Evolutionary conservation across 2,329 filamentous ascomycete species (phyloP), one percentile per base, ranked within the genome.

Genomic region (Exophiala lecanii-corni): DNA sequence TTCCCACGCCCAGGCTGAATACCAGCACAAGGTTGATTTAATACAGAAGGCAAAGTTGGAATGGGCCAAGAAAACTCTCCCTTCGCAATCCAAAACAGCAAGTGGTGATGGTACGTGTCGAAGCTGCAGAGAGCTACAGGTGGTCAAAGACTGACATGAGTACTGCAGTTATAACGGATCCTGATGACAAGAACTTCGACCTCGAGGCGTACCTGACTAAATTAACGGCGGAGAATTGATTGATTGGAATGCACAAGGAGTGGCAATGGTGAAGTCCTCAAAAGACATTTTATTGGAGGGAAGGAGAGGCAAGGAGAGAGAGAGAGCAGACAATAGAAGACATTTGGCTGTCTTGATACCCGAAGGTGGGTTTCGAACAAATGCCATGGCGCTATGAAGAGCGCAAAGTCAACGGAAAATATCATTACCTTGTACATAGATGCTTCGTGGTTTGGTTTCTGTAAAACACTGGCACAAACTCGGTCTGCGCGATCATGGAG

Each of bases 21-120:
- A 91, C 67, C 77, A 89, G 64, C 84, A 87, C 72, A 94, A 97
- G 78, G 79, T 89, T 71, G 79, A 82, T 59, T 76, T 97, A 75
- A 97, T 98, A 75, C 74, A 85, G 61, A 78, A 95, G 71, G 92
- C 92, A 56, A 96, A 94, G 81, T 80, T 82, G 47, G 89, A 92
- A 71, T 98, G 83, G 70, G 75, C 78, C 60, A 92, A 84, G 80
- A 86, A 84, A 76, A 83, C 79, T 61, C 56, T 67, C 51, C 76
- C 78, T 44, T 61, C 69, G 55, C 66, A 68, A 53, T 41, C 58
- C 41, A 63, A 67, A 58, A 59, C 55, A 26, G 56, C 57, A 36
- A 59, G 63, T 56, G 66, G 64, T 58, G 61, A 57, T 39, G 52
- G 65, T 69, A 46, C 19, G 45, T 51, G 35, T 16, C 7, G 19